phyloP scores from a whole-genome alignment of 352 stramenopile species.

The Pythium sukuiense region DNA sequence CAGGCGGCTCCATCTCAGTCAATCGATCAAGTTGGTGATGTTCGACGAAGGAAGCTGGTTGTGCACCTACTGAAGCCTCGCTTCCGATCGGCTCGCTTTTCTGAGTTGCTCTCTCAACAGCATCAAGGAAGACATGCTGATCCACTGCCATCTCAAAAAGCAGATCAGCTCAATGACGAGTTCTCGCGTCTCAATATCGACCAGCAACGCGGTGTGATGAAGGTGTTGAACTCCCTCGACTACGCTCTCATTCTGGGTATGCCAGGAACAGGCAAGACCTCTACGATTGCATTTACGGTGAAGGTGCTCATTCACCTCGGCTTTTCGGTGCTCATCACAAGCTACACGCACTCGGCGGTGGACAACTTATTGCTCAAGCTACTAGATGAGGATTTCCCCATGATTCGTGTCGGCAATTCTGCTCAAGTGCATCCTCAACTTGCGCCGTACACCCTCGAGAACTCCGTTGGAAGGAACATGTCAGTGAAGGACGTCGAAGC shows the following conservation, averaged over 20 bases:
- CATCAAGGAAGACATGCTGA: not conserved
- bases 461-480: constrained; percentile 30
- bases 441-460: constrained; percentile 54
- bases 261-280: constrained; percentile 96
- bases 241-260: constrained; percentile 95
- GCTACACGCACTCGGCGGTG: constrained; percentile 98
- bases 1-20: constrained; percentile 17
- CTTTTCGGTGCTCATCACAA: constrained; percentile 95
- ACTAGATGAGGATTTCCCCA: constrained; percentile 48
- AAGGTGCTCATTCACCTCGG: constrained; percentile 90
- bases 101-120: constrained; percentile 42
- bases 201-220: constrained; percentile 67
- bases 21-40: constrained; percentile 41
- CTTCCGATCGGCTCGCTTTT: constrained; percentile 52
- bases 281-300: constrained; percentile 94
- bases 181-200: constrained; percentile 76
- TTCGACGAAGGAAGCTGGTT: constrained; percentile 56
- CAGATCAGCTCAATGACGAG: constrained; percentile 38
- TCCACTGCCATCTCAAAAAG: not conserved
- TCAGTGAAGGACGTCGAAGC: constrained; percentile 47
- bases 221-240: constrained; percentile 89
- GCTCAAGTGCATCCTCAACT: constrained; percentile 74
- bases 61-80: constrained; percentile 61
- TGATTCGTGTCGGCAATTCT: constrained; percentile 74
- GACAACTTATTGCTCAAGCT: constrained; percentile 97